These are phyloP conservation scores for Jamesozyma gamospora DNA, from an alignment of 805 yeast species.

Conservation along the genomic window DNA sequence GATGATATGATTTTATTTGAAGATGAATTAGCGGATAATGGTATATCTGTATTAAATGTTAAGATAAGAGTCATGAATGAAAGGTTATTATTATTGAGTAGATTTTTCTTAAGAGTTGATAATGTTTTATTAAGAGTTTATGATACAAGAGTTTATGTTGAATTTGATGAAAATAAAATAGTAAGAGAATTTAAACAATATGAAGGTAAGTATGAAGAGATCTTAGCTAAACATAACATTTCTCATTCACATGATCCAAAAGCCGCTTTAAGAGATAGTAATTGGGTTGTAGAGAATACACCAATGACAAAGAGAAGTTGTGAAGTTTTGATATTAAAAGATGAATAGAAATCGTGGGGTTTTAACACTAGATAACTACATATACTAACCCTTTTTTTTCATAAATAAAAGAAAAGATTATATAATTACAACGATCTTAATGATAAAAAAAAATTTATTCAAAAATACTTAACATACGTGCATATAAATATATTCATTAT, in stretches of 20 bases:
- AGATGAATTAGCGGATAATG: slow-evolving; percentile 95
- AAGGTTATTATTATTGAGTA: slow-evolving; percentile 58
- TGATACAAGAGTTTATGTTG: slow-evolving; percentile 79
- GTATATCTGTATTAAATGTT: slow-evolving; percentile 65
- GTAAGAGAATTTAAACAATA: slow-evolving; percentile 71
- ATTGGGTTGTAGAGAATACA: slow-evolving; percentile 68
- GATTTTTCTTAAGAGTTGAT: slow-evolving; percentile 84
- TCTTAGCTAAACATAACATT: slow-evolving; percentile 39
- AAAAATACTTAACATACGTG: background rate
- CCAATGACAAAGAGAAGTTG: slow-evolving; percentile 35
- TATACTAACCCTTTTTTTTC: too few species aligned
- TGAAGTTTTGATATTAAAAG: slow-evolving; percentile 25
- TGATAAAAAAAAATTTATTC: background rate
- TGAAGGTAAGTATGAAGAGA: slow-evolving; percentile 43
- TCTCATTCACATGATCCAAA: slow-evolving; percentile 60
- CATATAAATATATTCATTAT: background rate
- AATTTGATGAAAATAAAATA: slow-evolving; percentile 43
- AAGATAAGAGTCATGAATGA: slow-evolving; percentile 86
- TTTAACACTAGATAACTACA: too few species aligned
- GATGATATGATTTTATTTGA: slow-evolving; percentile 86
- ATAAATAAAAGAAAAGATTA: too few species aligned
- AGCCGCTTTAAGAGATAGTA: slow-evolving; percentile 63
- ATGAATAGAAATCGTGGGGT: too few species aligned
- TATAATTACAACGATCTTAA: too few species aligned
- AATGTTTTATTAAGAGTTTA: slow-evolving; percentile 74